Evolutionary conservation across 108 stramenopile genomes (phyloP).

Genomic region (Pseudonitzschia multiseries): DNA sequence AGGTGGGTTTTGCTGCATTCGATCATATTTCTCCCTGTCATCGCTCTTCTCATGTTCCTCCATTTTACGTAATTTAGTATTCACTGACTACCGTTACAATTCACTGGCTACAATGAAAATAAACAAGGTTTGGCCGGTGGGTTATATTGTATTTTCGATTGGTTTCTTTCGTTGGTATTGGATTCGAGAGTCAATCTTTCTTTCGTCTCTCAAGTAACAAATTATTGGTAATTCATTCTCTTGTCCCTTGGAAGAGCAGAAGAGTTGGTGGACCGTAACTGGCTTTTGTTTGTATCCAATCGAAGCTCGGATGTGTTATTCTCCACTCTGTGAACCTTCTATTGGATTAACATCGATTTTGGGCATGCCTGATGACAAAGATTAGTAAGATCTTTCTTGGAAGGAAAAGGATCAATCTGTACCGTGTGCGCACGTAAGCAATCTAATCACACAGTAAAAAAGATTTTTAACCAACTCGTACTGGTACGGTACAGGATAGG

Average conservation of each 20-base stretch:
- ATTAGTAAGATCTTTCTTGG: conserved; percentile 5
- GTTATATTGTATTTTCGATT: background rate
- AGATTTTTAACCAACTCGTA: background rate
- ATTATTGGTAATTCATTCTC: background rate
- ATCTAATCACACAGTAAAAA: background rate
- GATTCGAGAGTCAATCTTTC: background rate
- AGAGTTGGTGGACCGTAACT: too few species aligned
- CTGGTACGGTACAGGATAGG: background rate
- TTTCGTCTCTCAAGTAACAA: background rate
- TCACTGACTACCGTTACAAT: too few species aligned
- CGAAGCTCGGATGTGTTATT: background rate
- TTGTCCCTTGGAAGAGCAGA: background rate
- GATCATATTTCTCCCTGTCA: background rate
- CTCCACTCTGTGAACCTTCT: background rate
- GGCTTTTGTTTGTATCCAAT: background rate
- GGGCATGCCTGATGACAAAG: background rate
- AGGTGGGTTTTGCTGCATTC: background rate
- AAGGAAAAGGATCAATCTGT: background rate
- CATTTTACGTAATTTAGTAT: background rate
- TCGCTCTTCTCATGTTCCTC: background rate
- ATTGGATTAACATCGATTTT: background rate
- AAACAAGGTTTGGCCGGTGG: background rate
- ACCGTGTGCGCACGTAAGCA: conserved; percentile 7
- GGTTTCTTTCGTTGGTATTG: background rate
- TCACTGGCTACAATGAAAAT: background rate